Percentiles rank a stretch among this genome's conserved stretches.
Evolutionary conservation across 345 rosid species (phyloP).

Genomic region (Linum tenue): DNA sequence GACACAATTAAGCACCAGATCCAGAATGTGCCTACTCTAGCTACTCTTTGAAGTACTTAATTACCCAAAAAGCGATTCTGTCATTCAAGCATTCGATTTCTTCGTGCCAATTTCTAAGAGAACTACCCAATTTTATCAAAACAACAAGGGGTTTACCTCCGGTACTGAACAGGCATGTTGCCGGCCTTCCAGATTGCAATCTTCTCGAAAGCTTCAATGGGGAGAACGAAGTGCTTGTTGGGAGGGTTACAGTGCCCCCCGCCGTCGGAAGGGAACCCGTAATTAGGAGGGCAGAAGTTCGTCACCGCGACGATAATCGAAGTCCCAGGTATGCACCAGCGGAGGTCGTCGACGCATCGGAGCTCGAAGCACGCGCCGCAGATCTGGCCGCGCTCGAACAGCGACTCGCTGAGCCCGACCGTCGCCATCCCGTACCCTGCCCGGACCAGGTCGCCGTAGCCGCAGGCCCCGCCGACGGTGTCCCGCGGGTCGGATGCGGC

Average conservation of each 20-base stretch:
- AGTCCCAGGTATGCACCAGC: slow-evolving; percentile 94
- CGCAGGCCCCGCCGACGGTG: slow-evolving; percentile 87
- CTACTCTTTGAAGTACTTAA: background rate
- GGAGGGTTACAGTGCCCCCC: slow-evolving; percentile 97
- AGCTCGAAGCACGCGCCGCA: slow-evolving; percentile 95
- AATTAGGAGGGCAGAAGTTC: slow-evolving; percentile 93
- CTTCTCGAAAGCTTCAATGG: slow-evolving; percentile 92
- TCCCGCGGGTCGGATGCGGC: slow-evolving; percentile 88
- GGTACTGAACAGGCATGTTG: slow-evolving; percentile 86
- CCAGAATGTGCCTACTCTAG: background rate
- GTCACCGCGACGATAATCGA: slow-evolving; percentile 75
- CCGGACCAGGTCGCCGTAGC: slow-evolving; percentile 73
- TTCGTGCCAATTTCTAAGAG: background rate
- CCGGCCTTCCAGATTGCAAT: slow-evolving; percentile 99
- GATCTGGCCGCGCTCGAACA: slow-evolving; percentile 88
- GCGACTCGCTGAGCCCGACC: slow-evolving; percentile 65
- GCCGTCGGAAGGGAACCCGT: slow-evolving; percentile 66
- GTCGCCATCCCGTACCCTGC: slow-evolving; percentile 94
- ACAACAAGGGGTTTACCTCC: slow-evolving; percentile 38
- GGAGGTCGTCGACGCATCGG: slow-evolving; percentile 75
- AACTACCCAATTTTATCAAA: background rate
- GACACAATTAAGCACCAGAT: no score
- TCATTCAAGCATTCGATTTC: no score
- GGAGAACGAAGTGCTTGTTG: slow-evolving; percentile 85
- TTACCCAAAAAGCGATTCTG: background rate